Conservation (phyloP, 176 grass and related monocot species). For the Aegilops speltoides region DNA sequence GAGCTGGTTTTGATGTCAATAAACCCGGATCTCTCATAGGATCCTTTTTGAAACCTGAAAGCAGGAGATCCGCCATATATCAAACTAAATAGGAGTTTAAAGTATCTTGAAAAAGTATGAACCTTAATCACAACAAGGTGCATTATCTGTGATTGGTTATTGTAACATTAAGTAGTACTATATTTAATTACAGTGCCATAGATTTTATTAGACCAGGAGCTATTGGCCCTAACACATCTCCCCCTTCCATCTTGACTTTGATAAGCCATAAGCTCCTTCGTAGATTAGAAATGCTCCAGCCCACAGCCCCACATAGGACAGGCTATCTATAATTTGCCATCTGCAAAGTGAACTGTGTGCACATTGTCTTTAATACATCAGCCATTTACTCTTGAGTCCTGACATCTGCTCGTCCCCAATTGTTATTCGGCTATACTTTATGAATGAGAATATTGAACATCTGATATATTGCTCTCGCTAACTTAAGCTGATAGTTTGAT, state of each 20-base stretch:
- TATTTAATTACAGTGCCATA: not conserved
- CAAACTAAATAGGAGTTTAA: not conserved
- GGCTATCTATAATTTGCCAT: slow-evolving; percentile 2
- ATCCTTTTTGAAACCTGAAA: not conserved
- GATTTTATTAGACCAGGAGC: not conserved
- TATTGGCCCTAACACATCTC: not conserved
- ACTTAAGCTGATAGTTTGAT: not conserved
- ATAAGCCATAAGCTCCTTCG: slow-evolving; percentile 6
- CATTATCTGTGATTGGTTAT: not conserved
- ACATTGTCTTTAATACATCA: not conserved
- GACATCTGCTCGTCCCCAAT: not conserved
- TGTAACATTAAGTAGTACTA: not conserved
- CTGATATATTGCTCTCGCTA: not conserved
- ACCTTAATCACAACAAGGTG: not conserved
- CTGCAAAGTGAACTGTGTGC: not conserved
- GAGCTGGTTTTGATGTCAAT: not conserved
- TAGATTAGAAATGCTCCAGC: not conserved
- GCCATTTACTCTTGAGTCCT: not conserved
- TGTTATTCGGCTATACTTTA: not conserved
- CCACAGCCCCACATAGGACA: not conserved
- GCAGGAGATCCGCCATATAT: not conserved
- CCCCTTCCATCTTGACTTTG: slow-evolving; percentile 4
- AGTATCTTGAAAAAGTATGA: not conserved
- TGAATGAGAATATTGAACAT: slow-evolving; percentile 18
- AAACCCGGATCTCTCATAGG: not conserved